A percentile compares a stretch with the other conserved stretches of the same genome.
Conservation (phyloP, 352 stramenopile genomes). For the Phytophthora capsici region DNA sequence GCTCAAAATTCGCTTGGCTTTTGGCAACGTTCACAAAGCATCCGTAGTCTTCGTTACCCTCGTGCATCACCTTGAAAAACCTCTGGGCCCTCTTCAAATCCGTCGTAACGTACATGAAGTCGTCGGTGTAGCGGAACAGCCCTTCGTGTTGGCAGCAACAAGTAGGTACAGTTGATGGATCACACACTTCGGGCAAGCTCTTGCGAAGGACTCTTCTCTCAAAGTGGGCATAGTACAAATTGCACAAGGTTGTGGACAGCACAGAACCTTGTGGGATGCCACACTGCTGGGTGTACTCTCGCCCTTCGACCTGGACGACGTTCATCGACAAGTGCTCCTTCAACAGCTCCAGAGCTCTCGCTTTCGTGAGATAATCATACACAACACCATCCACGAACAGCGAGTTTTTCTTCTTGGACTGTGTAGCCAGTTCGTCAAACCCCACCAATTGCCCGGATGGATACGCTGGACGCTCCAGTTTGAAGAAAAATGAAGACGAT, state of each 20-base stretch:
- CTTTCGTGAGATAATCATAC: slow-evolving; percentile 72
- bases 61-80: slow-evolving; percentile 71
- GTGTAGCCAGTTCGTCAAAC: slow-evolving; percentile 57
- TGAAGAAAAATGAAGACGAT: slow-evolving; percentile 50
- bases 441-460: slow-evolving; percentile 55
- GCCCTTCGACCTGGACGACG: slow-evolving; percentile 55
- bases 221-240: slow-evolving; percentile 84
- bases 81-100: slow-evolving; percentile 49
- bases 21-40: slow-evolving; percentile 72
- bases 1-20: slow-evolving; percentile 70
- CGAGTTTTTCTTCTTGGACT: slow-evolving; percentile 49
- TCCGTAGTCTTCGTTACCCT: slow-evolving; percentile 65
- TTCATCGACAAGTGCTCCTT: slow-evolving; percentile 74
- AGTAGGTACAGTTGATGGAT: slow-evolving; percentile 11
- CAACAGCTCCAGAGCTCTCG: slow-evolving; percentile 55
- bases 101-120: slow-evolving; percentile 78
- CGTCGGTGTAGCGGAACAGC: slow-evolving; percentile 79
- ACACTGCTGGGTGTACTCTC: slow-evolving; percentile 60
- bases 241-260: slow-evolving; percentile 81
- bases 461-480: slow-evolving; percentile 64
- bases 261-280: slow-evolving; percentile 87
- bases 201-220: slow-evolving; percentile 67
- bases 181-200: slow-evolving; percentile 34
- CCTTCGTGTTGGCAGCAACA: slow-evolving; percentile 59
- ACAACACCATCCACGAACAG: slow-evolving; percentile 81